phyloP scores from a whole-genome alignment of 345 rosid species.

The Hibiscus tridactylites region DNA sequence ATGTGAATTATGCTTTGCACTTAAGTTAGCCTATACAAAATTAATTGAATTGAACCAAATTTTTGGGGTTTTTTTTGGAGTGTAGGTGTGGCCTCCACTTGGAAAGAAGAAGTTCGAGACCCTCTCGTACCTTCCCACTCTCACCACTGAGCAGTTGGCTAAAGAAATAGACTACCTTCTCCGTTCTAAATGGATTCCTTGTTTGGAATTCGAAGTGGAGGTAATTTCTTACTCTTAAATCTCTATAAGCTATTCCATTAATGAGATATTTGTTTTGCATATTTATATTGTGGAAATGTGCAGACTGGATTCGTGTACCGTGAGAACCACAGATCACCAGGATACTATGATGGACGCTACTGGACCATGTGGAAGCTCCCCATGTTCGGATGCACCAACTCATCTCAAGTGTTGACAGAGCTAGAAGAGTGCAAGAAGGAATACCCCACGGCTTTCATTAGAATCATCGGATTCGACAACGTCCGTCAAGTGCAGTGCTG shows the following conservation, averaged over 20 bases:
- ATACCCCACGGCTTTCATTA: conserved; percentile 20
- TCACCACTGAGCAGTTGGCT: conserved; percentile 13
- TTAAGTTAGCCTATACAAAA: not conserved
- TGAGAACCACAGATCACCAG: conserved; percentile 24
- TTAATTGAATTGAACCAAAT: not conserved
- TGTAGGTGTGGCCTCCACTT: conserved; percentile 23
- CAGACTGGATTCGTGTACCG: conserved; percentile 31
- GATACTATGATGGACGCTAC: conserved; percentile 43
- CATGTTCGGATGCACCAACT: conserved; percentile 42
- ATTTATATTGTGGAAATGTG: not conserved
- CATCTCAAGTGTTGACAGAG: conserved; percentile 34
- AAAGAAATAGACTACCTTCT: conserved; percentile 29
- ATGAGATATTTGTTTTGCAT: not conserved
- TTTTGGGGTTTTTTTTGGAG: not conserved
- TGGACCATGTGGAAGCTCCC: conserved; percentile 61
- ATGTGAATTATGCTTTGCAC: not conserved
- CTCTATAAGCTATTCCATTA: not conserved
- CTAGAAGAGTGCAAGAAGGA: conserved; percentile 27
- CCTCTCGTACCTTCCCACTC: conserved; percentile 40
- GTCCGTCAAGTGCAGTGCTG: conserved; percentile 43
- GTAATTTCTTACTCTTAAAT: not conserved
- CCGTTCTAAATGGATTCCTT: not conserved
- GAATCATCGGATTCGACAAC: conserved; percentile 45
- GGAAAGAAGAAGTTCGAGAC: conserved; percentile 18
- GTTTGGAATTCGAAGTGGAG: conserved; percentile 49